phyloP scores from a whole-genome alignment of 768 basidiomycete species.

The Tylopilus sp. region DNA sequence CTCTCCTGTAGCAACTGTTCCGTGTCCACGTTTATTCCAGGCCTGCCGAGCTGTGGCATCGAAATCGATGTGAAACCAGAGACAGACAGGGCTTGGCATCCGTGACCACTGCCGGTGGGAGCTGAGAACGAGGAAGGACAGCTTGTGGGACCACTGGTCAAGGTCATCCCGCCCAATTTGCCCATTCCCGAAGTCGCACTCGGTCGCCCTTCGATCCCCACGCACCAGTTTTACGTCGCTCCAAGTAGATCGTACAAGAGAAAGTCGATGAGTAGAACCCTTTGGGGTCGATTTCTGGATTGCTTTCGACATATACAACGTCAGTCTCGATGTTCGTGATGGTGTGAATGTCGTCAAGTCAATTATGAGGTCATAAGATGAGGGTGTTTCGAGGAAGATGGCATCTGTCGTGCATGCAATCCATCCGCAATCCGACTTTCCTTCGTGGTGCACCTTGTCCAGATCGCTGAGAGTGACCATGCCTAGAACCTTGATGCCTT shows the following conservation, averaged over 20 bases:
- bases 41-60: too few relatives aligned
- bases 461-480: too few relatives aligned
- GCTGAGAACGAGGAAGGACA: slow-evolving; percentile 27
- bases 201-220: too few relatives aligned
- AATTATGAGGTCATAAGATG: slow-evolving; percentile 76
- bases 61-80: too few relatives aligned
- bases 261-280: slow-evolving; percentile 52
- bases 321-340: slow-evolving; percentile 60
- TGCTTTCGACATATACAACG: slow-evolving; percentile 61
- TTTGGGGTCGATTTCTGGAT: slow-evolving; percentile 34
- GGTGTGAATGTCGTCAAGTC: slow-evolving; percentile 72
- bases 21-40: too few relatives aligned
- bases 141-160: slow-evolving; percentile 32
- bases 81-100: slow-evolving; percentile 33
- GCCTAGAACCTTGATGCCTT: too few relatives aligned
- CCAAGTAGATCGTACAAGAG: slow-evolving; percentile 73
- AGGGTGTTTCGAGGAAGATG: slow-evolving; percentile 77
- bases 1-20: slow-evolving; percentile 21
- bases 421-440: slow-evolving; percentile 66
- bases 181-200: too few relatives aligned
- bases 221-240: slow-evolving; percentile 74
- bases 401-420: too few relatives aligned
- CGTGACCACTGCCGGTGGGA: slow-evolving; percentile 26
- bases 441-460: too few relatives aligned
- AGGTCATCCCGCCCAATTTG: too few relatives aligned